phyloP scores from a whole-genome alignment of 1,284 basidiomycete species.

The Tylopilus sp. region DNA sequence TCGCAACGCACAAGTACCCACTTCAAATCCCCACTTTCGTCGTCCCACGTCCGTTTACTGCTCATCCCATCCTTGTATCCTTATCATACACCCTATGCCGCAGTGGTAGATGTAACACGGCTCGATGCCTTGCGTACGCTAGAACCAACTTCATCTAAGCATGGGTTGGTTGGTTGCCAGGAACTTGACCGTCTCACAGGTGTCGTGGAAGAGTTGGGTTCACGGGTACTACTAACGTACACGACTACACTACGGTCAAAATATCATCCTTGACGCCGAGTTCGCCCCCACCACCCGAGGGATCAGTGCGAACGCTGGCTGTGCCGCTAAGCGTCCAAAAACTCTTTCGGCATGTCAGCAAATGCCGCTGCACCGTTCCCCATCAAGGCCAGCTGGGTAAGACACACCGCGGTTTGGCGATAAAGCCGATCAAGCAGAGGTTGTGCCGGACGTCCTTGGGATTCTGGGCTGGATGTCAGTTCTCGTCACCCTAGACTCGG shows the following conservation, averaged over 20 bases:
- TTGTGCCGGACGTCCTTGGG: conserved; percentile 66
- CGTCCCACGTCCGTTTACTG: background rate
- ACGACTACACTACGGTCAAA: conserved; percentile 20
- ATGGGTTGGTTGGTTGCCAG: too few species aligned
- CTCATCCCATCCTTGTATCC: conserved; percentile 27
- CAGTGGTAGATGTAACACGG: conserved; percentile 10
- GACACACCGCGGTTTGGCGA: conserved; percentile 62
- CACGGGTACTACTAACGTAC: conserved; percentile 10
- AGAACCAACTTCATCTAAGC: background rate
- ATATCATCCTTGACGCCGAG: conserved; percentile 7
- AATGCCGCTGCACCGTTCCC: conserved; percentile 75
- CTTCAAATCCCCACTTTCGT: conserved; percentile 1
- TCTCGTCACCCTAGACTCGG: background rate
- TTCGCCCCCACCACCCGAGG: background rate
- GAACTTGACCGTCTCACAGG: too few species aligned
- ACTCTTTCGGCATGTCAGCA: conserved; percentile 70
- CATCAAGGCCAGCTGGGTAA: conserved; percentile 63
- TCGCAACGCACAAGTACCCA: conserved; percentile 15
- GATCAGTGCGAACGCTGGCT: background rate
- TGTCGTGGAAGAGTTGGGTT: conserved; percentile 15
- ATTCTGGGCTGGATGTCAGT: conserved; percentile 46
- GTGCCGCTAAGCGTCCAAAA: conserved; percentile 44
- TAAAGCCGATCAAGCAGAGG: conserved; percentile 74
- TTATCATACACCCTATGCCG: conserved; percentile 22
- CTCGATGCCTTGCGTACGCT: background rate